Evolutionary conservation across 495 filamentous ascomycete species (phyloP).

Genomic region (Rhypophila decipiens): DNA sequence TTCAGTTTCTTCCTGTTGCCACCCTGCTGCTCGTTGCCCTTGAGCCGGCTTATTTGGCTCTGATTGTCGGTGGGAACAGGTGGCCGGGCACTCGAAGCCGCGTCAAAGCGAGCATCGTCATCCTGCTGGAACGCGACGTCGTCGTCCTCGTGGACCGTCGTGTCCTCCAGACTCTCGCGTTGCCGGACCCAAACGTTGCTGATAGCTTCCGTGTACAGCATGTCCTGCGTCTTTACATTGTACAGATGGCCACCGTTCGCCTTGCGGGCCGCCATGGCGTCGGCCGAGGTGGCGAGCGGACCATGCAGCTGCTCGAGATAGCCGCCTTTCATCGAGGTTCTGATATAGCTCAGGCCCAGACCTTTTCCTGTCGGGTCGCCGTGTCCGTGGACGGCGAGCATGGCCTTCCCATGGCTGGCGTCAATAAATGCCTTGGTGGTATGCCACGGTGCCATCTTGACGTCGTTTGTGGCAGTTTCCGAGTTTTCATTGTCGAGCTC

Average conservation of each 20-base stretch:
- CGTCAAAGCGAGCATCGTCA: conserved; percentile 46
- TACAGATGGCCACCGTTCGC: conserved; percentile 93
- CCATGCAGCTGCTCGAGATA: conserved; percentile 89
- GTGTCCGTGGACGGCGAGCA: conserved; percentile 89
- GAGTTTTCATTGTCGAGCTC: conserved; percentile 61
- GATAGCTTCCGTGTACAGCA: conserved; percentile 81
- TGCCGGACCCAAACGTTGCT: conserved; percentile 86
- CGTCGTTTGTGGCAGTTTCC: too few species aligned
- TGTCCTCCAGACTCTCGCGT: conserved; percentile 61
- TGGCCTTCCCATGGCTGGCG: conserved; percentile 90
- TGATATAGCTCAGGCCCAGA: conserved; percentile 89
- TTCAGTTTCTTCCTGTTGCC: conserved; percentile 62
- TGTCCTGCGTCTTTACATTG: conserved; percentile 89
- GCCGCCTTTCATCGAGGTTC: conserved; percentile 97
- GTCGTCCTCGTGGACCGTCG: conserved; percentile 54
- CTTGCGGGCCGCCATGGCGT: conserved; percentile 61
- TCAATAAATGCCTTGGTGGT: conserved; percentile 92
- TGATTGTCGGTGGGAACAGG: conserved; percentile 56
- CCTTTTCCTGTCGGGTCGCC: conserved; percentile 95
- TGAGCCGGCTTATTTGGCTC: conserved; percentile 84
- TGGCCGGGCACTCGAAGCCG: conserved; percentile 19
- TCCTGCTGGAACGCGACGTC: conserved; percentile 55
- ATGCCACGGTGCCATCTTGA: conserved; percentile 91
- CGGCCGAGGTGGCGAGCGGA: conserved; percentile 74
- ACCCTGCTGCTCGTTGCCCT: conserved; percentile 61